Base-by-base conservation (phyloP, 139 green algal genomes). In the Asterochloris erici region DNA sequence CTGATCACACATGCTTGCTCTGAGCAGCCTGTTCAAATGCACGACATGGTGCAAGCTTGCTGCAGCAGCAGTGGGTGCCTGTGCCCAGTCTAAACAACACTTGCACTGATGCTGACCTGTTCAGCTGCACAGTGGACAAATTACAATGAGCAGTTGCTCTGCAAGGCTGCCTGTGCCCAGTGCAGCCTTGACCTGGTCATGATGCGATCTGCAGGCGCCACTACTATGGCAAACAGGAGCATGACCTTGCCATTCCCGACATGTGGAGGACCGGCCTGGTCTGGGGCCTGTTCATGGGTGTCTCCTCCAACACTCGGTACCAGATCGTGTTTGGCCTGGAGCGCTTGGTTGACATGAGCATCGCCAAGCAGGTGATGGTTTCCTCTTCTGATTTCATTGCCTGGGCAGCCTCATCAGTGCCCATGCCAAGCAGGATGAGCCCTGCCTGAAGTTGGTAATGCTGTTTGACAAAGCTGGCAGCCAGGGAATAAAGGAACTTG, bases 231-330 rank as follows among this genome's bases (percentile, higher is more conserved):
- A 82, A 80, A 23, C 89, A 81, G 63, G 93, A 97, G 83, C 69
- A 90, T n/a, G 91, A 96, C 60, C 90, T 98, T 63, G 86, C 89
- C 0, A 88, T 96, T 19, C 94, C 95, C 12, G 92, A 92, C 12
- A 77, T 97, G 68, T 73, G 94, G 38, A 87, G 88, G 76, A 97
- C 95, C 9, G 93, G 91, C 0, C 90, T 98, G 63, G 92, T 96
- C 73, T 98, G 95, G 95, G 96, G 93, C 66, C 80, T 97, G 27
- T 99, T 99, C 92, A 99, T 99, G 96, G 95, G 94, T 54, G 79
- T 96, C n/a, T 98, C 94, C 13, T 95, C 93, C 64, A 99, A 99
- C 89, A 77, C 92, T 13, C 90, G 96, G 23, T 99, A 99, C 87
- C 93, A 98, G 90, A 86, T 87, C 19, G 95, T 98, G 80, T 96